These are phyloP conservation scores for Neurospora sp. DNA, from an alignment of 495 filamentous ascomycete genomes.

Conservation along the genomic window DNA sequence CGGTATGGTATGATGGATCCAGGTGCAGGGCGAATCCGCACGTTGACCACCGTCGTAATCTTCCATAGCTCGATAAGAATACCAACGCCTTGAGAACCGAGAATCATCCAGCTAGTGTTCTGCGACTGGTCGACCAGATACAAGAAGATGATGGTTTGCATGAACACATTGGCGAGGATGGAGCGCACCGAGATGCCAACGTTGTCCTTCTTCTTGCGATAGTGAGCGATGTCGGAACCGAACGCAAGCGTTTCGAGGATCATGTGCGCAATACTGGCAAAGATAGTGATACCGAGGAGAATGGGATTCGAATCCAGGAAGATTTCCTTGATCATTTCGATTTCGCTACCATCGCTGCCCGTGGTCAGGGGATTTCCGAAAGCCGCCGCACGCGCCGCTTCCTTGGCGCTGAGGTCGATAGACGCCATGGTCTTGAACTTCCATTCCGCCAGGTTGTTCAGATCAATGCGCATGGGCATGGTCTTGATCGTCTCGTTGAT, in stretches of 20 bases:
- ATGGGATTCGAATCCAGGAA: slow-evolving; percentile 90
- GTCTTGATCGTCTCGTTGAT: slow-evolving; percentile 83
- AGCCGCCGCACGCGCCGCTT: slow-evolving; percentile 59
- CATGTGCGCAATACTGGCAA: slow-evolving; percentile 85
- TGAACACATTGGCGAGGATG: slow-evolving; percentile 94
- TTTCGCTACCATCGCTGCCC: slow-evolving; percentile 52
- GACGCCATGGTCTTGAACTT: slow-evolving; percentile 79
- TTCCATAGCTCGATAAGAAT: slow-evolving; percentile 97
- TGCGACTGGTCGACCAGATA: slow-evolving; percentile 98
- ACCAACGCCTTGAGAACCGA: slow-evolving; percentile 84
- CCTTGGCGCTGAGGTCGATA: slow-evolving; percentile 79
- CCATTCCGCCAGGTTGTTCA: slow-evolving; percentile 79
- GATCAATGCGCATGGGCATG: slow-evolving; percentile 73
- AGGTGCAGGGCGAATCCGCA: slow-evolving; percentile 63
- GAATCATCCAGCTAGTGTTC: slow-evolving; percentile 97
- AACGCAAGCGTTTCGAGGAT: slow-evolving; percentile 94
- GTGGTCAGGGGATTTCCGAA: slow-evolving; percentile 53
- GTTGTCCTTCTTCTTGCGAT: slow-evolving; percentile 98
- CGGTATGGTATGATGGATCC: slow-evolving; percentile 71
- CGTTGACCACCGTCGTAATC: slow-evolving; percentile 92
- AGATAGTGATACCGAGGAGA: slow-evolving; percentile 70
- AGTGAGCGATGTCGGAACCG: slow-evolving; percentile 94
- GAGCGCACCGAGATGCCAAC: slow-evolving; percentile 92
- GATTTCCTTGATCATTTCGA: slow-evolving; percentile 92
- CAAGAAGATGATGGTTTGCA: slow-evolving; percentile 93